These are phyloP conservation scores for Pseudocercospora pini-densiflorae DNA, from an alignment of 2,329 filamentous ascomycete genomes.

Conservation along the genomic window DNA sequence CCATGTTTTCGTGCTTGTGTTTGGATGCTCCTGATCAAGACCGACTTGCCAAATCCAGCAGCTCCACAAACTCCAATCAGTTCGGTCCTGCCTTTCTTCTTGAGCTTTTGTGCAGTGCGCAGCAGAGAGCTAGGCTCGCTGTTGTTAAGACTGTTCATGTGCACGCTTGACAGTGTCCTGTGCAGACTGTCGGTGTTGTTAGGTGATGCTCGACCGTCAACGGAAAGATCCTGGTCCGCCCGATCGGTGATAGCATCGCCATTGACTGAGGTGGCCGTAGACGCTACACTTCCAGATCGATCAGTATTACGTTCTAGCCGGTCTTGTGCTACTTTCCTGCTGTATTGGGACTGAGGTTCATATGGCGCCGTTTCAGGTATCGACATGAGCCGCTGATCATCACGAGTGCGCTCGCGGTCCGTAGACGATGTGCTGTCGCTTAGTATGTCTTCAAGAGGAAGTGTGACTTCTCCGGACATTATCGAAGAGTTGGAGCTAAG, in stretches of 20 bases:
- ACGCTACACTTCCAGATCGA: slow-evolving; percentile 24
- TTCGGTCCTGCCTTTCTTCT: slow-evolving; percentile 61
- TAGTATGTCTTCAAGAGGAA: slow-evolving; percentile 47
- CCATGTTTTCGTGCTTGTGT: slow-evolving; percentile 60
- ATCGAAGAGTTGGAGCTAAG: slow-evolving; percentile 53
- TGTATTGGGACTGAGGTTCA: slow-evolving; percentile 23
- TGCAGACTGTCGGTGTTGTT: slow-evolving; percentile 29
- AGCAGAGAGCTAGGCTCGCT: slow-evolving; percentile 34
- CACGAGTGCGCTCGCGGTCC: slow-evolving; percentile 51
- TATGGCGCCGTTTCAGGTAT: slow-evolving; percentile 37
- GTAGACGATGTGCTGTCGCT: slow-evolving; percentile 57
- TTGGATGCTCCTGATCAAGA: slow-evolving; percentile 63
- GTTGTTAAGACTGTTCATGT: slow-evolving; percentile 23
- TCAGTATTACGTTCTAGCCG: slow-evolving; percentile 12
- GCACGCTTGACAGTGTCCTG: slow-evolving; percentile 26
- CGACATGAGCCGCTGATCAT: slow-evolving; percentile 46
- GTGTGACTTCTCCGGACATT: slow-evolving; percentile 34
- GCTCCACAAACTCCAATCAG: slow-evolving; percentile 62
- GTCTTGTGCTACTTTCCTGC: slow-evolving; percentile 19
- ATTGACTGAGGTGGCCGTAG: slow-evolving; percentile 23
- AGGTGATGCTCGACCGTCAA: slow-evolving; percentile 29
- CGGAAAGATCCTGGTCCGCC: slow-evolving; percentile 20
- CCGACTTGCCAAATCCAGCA: slow-evolving; percentile 64
- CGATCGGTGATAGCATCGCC: slow-evolving; percentile 20
- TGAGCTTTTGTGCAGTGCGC: slow-evolving; percentile 54